Percentiles rank a stretch among this genome's conserved stretches.
These are phyloP conservation scores for Aspergillus candidus DNA, from an alignment of 2,329 filamentous ascomycete species.

Conservation along the genomic window DNA sequence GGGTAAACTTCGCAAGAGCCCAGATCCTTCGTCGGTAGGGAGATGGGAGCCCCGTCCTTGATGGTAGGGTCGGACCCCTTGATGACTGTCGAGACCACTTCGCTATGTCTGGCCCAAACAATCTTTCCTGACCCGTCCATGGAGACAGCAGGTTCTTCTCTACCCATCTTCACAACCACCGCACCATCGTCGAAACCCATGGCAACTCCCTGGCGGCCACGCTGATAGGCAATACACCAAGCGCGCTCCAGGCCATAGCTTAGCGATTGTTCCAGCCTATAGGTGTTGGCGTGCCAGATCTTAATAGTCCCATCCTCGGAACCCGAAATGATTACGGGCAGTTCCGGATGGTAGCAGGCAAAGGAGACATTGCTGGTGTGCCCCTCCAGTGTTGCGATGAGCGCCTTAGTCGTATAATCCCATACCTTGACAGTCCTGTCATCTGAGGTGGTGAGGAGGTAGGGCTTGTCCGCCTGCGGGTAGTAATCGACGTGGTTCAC, in stretches of 20 bases:
- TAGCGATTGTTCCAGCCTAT: conserved; percentile 88
- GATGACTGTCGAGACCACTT: conserved; percentile 91
- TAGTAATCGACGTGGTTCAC: conserved; percentile 96
- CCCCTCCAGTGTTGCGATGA: conserved; percentile 93
- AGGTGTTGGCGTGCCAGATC: conserved; percentile 98
- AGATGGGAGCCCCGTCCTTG: conserved; percentile 85
- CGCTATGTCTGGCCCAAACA: conserved; percentile 91
- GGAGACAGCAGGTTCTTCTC: conserved; percentile 93
- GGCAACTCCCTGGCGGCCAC: conserved; percentile 87
- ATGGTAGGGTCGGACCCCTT: conserved; percentile 77
- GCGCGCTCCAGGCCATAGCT: conserved; percentile 94
- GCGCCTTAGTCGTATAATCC: conserved; percentile 97
- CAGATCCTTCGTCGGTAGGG: conserved; percentile 85
- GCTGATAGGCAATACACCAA: conserved; percentile 96
- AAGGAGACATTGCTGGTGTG: conserved; percentile 98
- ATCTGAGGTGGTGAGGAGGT: conserved; percentile 93
- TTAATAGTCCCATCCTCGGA: conserved; percentile 97
- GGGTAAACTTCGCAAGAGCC: conserved; percentile 96
- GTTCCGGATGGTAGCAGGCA: conserved; percentile 92
- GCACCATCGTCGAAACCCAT: conserved; percentile 97
- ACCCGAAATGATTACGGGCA: conserved; percentile 94
- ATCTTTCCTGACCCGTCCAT: conserved; percentile 97
- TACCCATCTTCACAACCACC: conserved; percentile 94
- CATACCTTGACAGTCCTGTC: conserved; percentile 96
- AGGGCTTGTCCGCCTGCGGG: conserved; percentile 64